phyloP scores from a whole-genome alignment of 1,284 basidiomycete genomes.

The Irpex rosettiformis region DNA sequence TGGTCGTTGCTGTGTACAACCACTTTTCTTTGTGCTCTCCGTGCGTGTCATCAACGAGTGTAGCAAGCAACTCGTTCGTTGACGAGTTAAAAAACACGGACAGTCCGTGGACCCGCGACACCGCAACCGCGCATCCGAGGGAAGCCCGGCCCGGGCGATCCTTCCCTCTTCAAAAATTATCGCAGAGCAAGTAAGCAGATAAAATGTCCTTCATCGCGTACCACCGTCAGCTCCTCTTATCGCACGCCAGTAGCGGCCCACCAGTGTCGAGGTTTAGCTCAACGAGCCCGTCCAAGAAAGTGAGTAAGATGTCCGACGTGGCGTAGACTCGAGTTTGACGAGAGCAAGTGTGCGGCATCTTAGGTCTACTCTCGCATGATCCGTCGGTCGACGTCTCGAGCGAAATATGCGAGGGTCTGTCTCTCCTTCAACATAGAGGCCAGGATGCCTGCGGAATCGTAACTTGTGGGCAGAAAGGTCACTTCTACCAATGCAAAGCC shows the following conservation, averaged over 20 bases:
- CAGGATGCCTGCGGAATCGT: conserved; percentile 99
- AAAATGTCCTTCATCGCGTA: conserved; percentile 1
- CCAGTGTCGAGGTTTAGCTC: not conserved
- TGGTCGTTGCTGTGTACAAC: not conserved
- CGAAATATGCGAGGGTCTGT: conserved; percentile 89
- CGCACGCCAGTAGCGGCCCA: not conserved
- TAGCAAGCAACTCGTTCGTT: no score
- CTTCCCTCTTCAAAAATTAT: conserved; percentile 7
- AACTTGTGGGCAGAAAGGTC: conserved; percentile 92
- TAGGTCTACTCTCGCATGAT: conserved; percentile 83
- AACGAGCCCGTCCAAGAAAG: conserved; percentile 6
- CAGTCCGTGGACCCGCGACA: conserved; percentile 1
- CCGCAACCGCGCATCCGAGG: not conserved
- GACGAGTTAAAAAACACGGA: no score
- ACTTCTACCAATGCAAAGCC: conserved; percentile 98
- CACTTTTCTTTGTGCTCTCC: not conserved
- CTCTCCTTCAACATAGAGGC: conserved; percentile 90
- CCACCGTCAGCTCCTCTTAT: not conserved
- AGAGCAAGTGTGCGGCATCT: conserved; percentile 82
- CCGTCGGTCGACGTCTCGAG: conserved; percentile 71
- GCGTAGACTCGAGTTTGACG: not conserved
- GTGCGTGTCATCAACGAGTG: not conserved
- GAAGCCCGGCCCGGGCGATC: conserved; percentile 2
- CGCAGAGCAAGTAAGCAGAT: conserved; percentile 7
- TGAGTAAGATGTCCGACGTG: not conserved